A percentile compares a stretch with the other conserved stretches of the same genome.
phyloP scores from a whole-genome alignment of 495 filamentous ascomycete species.

The Aspergillus ostianus region DNA sequence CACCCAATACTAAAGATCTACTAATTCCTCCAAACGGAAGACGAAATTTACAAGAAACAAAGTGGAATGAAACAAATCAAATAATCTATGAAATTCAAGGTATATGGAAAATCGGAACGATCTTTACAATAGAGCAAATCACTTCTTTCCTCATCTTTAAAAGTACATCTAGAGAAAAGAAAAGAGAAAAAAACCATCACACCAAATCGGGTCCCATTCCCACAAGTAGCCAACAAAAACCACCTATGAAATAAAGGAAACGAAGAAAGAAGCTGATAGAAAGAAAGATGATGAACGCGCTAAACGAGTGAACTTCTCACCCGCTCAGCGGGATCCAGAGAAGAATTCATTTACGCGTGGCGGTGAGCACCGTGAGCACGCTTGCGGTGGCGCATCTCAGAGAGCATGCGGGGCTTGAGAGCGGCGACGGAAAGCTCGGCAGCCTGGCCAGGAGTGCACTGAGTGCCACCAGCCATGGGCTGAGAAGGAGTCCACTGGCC shows the following conservation, averaged over 20 bases:
- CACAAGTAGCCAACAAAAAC: neutral
- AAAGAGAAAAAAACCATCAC: neutral
- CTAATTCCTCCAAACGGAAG: too few species aligned
- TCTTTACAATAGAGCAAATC: neutral
- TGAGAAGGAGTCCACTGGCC: slow-evolving; percentile 57
- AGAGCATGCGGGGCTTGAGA: slow-evolving; percentile 29
- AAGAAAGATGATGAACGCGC: neutral
- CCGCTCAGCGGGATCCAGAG: neutral
- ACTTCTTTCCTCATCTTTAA: neutral
- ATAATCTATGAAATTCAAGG: neutral
- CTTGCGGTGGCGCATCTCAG: slow-evolving; percentile 34
- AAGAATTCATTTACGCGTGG: slow-evolving; percentile 23
- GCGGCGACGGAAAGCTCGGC: slow-evolving; percentile 37
- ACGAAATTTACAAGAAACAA: neutral
- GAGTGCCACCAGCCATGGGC: slow-evolving; percentile 57
- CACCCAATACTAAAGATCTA: too few species aligned
- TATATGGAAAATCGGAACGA: neutral
- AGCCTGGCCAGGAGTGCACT: slow-evolving; percentile 54
- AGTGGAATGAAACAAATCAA: neutral
- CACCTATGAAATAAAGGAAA: neutral
- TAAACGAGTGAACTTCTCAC: neutral
- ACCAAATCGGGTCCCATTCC: neutral
- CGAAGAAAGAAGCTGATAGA: slow-evolving; percentile 6
- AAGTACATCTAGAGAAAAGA: slow-evolving; percentile 1
- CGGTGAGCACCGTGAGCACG: slow-evolving; percentile 21